Percentiles rank a stretch among this genome's conserved stretches.
phyloP scores from a whole-genome alignment of 129 eudicot genomes.

The Centaurea solstitialis region DNA sequence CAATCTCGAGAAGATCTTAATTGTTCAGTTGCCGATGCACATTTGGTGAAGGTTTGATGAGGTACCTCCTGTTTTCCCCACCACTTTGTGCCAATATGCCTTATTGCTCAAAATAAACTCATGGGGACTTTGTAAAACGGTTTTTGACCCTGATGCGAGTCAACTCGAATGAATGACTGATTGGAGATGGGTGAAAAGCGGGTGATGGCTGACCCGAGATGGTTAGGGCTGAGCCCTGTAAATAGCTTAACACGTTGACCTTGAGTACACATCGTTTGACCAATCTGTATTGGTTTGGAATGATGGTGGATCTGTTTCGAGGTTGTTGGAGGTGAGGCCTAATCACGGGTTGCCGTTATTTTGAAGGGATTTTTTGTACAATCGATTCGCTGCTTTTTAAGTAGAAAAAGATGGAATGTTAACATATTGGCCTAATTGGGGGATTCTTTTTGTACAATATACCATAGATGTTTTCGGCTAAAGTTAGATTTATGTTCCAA shows the following conservation, averaged over 20 bases:
- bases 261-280: slow-evolving; percentile 16
- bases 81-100: not conserved
- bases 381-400: not conserved
- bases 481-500: slow-evolving; percentile 12
- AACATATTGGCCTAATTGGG: slow-evolving; percentile 27
- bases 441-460: slow-evolving; percentile 33
- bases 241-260: slow-evolving; percentile 28
- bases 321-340: slow-evolving; percentile 15
- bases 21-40: slow-evolving; percentile 74
- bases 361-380: slow-evolving; percentile 16
- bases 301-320: not conserved
- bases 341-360: not conserved
- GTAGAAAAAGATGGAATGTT: slow-evolving; percentile 19
- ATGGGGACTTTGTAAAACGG: slow-evolving; percentile 10
- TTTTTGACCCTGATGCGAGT: slow-evolving; percentile 22
- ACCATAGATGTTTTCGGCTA: slow-evolving; percentile 14
- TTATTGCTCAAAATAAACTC: slow-evolving; percentile 7
- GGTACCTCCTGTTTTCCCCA: not conserved
- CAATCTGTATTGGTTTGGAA: slow-evolving; percentile 5
- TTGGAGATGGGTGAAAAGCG: slow-evolving; percentile 13
- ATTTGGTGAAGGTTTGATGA: slow-evolving; percentile 61
- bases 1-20: slow-evolving; percentile 95
- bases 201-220: slow-evolving; percentile 1
- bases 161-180: not conserved
- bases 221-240: slow-evolving; percentile 19